These are phyloP conservation scores for Astragalus membranaceus DNA, from an alignment of 306 rosid species.

Conservation along the genomic window DNA sequence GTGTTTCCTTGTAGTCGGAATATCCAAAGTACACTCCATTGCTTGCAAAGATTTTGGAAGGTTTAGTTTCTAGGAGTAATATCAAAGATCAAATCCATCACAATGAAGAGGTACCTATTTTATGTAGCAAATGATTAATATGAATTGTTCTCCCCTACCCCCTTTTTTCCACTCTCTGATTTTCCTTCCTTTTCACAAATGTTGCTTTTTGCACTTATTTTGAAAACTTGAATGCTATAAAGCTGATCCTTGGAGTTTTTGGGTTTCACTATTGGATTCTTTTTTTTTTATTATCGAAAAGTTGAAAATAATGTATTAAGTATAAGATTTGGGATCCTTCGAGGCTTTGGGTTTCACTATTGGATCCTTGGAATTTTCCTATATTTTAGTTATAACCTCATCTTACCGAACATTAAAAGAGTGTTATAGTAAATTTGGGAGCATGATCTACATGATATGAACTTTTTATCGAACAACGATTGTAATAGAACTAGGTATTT, in stretches of 20 bases:
- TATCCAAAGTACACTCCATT: conserved; percentile 81
- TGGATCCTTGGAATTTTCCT: too few relatives aligned
- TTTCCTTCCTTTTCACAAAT: neutral
- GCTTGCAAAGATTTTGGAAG: conserved; percentile 83
- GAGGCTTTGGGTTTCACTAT: too few relatives aligned
- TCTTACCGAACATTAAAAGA: neutral
- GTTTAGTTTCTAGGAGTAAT: conserved; percentile 56
- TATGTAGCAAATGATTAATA: neutral
- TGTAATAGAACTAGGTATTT: neutral
- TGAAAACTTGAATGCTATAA: neutral
- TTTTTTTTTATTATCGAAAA: neutral
- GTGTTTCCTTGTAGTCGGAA: conserved; percentile 62
- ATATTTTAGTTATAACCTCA: neutral
- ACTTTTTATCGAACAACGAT: neutral
- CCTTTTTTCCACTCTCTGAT: neutral
- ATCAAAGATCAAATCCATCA: conserved; percentile 46
- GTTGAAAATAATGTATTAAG: neutral
- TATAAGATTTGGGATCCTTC: too few relatives aligned
- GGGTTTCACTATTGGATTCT: conserved; percentile 6
- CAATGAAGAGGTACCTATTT: conserved; percentile 53
- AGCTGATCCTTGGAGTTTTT: conserved; percentile 3
- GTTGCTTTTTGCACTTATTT: neutral
- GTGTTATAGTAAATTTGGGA: neutral
- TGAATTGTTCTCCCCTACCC: neutral
- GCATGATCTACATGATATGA: neutral